These are phyloP conservation scores for Barbarea vulgaris DNA, from an alignment of 345 rosid genomes.

Conservation along the genomic window DNA sequence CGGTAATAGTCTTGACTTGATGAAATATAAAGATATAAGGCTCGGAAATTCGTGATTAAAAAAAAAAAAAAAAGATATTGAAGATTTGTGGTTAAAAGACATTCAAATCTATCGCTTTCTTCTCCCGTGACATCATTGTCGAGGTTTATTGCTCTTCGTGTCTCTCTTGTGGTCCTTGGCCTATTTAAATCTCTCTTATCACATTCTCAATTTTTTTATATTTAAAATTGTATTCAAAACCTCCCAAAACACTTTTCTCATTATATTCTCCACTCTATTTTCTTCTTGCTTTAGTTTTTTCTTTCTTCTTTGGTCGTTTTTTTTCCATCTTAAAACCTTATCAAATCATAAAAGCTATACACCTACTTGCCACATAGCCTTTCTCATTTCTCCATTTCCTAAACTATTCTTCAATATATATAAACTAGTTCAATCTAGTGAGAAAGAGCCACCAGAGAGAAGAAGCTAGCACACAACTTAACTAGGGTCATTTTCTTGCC, in stretches of 20 bases:
- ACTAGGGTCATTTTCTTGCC: conserved; percentile 1
- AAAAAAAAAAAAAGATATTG: background rate
- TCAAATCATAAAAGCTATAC: conserved; percentile 25
- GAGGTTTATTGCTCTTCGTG: conserved; percentile 50
- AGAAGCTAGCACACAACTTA: background rate
- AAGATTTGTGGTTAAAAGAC: conserved; percentile 33
- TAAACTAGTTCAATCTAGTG: background rate
- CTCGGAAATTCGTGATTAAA: background rate
- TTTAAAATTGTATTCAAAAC: conserved; percentile 27
- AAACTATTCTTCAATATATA: background rate
- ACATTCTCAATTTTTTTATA: conserved; percentile 49
- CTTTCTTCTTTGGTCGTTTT: conserved; percentile 4
- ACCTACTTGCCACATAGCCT: conserved; percentile 30
- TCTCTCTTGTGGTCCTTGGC: conserved; percentile 58
- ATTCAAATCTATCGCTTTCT: conserved; percentile 37
- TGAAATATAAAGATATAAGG: background rate
- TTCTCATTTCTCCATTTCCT: conserved; percentile 15
- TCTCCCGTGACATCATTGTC: conserved; percentile 64
- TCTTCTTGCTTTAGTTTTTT: background rate
- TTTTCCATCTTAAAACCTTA: conserved; percentile 18
- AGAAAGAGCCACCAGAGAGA: conserved; percentile 3
- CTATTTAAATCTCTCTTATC: conserved; percentile 70
- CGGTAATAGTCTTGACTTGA: background rate
- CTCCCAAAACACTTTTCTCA: conserved; percentile 10
- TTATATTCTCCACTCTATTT: background rate